Base-by-base conservation (phyloP, 305 asterid genomes). In the Solanum hybrid region DNA sequence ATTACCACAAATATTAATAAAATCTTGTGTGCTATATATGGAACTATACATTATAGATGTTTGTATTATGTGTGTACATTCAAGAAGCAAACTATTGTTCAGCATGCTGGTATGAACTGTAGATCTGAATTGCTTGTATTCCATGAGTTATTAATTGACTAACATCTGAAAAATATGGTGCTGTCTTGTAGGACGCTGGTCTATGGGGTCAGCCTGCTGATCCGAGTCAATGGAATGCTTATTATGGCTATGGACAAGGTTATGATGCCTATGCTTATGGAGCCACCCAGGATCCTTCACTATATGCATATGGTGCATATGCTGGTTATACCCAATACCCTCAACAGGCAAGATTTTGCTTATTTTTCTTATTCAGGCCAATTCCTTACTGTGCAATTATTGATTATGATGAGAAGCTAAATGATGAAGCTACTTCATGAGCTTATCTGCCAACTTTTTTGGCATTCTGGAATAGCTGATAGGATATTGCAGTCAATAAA, bases 171-270 rank as follows among this genome's bases (percentile, higher is more conserved):
- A 51, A 77, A 82, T 76, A 77, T 90, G 31, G 38, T 33, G 32
- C 27, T 45, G 27, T 92, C 70, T 89, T 91, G 92, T 90, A 97
- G 99, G 98, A 96, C 87, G 33, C 94, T 79, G 96, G 97, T 84
- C 51, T 81, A 7, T 95, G 98, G 98, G 94, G 93, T 78, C 99
- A 96, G 91, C 89, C 96, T n/a, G 90, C 96, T 24, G 99, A 97
- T 94, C 95, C 98, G 86, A 95, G 90, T 89, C 99, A 95, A 86
- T 91, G 96, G 96, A 92, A 91, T 91, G 96, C 97, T 89, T 96
- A 96, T 93, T 97, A 96, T 94, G 98, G 95, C 87, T 96, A 96
- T 92, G 99, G 97, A 88, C 99, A 96, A 92, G 98, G 99, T 90
- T 96, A 97, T 89, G 98, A 97, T 93, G 93, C 99, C 86, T 97